Conservation (phyloP, 768 basidiomycete genomes). For the Pleurotus salmoneostramineus region DNA sequence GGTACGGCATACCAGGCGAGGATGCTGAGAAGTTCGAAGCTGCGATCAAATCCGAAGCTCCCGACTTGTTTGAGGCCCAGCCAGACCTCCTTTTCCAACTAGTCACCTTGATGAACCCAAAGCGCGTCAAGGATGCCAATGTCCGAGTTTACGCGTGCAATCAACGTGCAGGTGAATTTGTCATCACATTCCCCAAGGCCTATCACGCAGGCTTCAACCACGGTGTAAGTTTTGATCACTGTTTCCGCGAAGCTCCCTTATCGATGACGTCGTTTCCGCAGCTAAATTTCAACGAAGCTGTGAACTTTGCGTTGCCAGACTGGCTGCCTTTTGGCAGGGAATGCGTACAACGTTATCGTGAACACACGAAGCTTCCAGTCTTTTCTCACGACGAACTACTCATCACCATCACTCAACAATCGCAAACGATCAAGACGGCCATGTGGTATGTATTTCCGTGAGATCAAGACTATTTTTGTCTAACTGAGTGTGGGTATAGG, state of each 20-base stretch:
- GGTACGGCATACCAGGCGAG: constrained; percentile 97
- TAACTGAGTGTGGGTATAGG: constrained; percentile 40
- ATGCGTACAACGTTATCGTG: constrained; percentile 86
- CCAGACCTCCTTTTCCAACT: constrained; percentile 96
- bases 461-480: neutral
- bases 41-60: constrained; percentile 92
- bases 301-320: constrained; percentile 96
- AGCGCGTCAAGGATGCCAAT: constrained; percentile 79
- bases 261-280: constrained; percentile 29
- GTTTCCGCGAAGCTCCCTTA: neutral
- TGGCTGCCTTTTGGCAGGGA: constrained; percentile 88
- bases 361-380: constrained; percentile 89
- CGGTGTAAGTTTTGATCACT: constrained; percentile 58
- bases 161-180: constrained; percentile 96
- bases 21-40: constrained; percentile 96
- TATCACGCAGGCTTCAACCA: constrained; percentile 99
- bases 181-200: constrained; percentile 95
- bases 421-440: constrained; percentile 87
- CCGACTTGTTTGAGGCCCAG: constrained; percentile 96
- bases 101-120: constrained; percentile 96
- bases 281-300: constrained; percentile 99
- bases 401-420: constrained; percentile 96
- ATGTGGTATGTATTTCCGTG: constrained; percentile 62
- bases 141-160: constrained; percentile 94
- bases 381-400: constrained; percentile 98